These are phyloP conservation scores for Podospora appendiculata DNA, from an alignment of 495 filamentous ascomycete species.

Conservation along the genomic window DNA sequence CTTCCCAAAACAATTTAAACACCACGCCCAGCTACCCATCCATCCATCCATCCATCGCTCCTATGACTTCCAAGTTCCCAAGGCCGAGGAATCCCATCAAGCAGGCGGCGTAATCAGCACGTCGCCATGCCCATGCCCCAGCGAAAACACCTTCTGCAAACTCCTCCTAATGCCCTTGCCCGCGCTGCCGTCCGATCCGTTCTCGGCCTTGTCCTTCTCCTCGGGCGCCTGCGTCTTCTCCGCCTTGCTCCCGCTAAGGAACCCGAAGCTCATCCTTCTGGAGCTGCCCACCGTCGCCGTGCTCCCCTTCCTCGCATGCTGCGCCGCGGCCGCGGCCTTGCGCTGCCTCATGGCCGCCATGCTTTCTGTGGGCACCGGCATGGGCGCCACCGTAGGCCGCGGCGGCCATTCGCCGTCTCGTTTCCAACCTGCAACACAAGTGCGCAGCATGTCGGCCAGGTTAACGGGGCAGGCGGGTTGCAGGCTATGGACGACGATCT, in stretches of 20 bases:
- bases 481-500: constrained; percentile 68
- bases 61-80: too few species aligned
- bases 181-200: constrained; percentile 2
- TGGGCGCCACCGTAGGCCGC: constrained; percentile 35
- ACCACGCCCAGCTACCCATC: too few species aligned
- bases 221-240: neutral
- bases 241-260: constrained; percentile 7
- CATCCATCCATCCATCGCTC: neutral
- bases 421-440: constrained; percentile 89
- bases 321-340: constrained; percentile 11
- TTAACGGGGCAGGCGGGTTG: constrained; percentile 84
- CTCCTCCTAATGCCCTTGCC: constrained; percentile 31
- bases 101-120: neutral
- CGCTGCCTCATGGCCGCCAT: constrained; percentile 29
- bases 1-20: too few species aligned
- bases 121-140: constrained; percentile 16
- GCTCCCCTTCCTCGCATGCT: constrained; percentile 14
- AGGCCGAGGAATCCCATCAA: too few species aligned
- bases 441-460: constrained; percentile 67
- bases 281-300: constrained; percentile 5
- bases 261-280: constrained; percentile 21
- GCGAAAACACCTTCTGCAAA: constrained; percentile 31
- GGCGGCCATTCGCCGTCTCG: constrained; percentile 93
- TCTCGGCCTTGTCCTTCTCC: constrained; percentile 24
- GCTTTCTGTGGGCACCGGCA: constrained; percentile 18